A percentile compares a stretch with the other conserved stretches of the same genome.
These are phyloP conservation scores for Diaporthe destruens DNA, from an alignment of 2,329 filamentous ascomycete genomes.

Conservation along the genomic window DNA sequence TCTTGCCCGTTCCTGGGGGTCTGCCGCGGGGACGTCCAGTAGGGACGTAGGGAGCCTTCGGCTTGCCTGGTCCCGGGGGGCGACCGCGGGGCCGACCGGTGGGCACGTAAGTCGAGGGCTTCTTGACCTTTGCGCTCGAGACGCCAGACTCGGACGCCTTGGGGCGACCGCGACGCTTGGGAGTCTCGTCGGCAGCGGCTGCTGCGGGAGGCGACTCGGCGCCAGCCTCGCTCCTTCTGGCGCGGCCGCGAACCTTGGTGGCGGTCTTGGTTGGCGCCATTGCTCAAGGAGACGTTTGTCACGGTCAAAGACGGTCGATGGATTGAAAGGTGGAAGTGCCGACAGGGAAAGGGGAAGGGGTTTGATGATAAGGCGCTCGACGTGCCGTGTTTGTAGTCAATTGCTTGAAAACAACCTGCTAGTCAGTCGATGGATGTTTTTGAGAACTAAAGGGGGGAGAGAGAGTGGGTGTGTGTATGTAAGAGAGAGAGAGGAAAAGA, in stretches of 20 bases:
- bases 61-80: slow-evolving; percentile 14
- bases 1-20: slow-evolving; percentile 37
- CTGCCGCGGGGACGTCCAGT: slow-evolving; percentile 38
- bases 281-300: neutral
- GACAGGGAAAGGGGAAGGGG: neutral
- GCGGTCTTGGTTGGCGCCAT: slow-evolving; percentile 40
- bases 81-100: slow-evolving; percentile 38
- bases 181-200: slow-evolving; percentile 17
- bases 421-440: neutral
- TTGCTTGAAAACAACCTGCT: neutral
- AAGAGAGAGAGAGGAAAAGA: too few relatives aligned
- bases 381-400: neutral
- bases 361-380: neutral
- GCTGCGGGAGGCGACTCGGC: neutral
- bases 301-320: neutral
- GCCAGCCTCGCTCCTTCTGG: slow-evolving; percentile 34
- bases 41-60: slow-evolving; percentile 38
- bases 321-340: neutral
- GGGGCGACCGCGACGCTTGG: slow-evolving; percentile 23
- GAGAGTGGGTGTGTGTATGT: neutral
- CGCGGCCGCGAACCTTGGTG: slow-evolving; percentile 39
- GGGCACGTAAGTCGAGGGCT: slow-evolving; percentile 5
- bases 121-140: slow-evolving; percentile 32
- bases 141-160: slow-evolving; percentile 30
- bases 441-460: too few relatives aligned